Evolutionary conservation across 2,329 filamentous ascomycete genomes (phyloP), one percentile per base, ranked within the genome.

Genomic region (Trichophyton mentagrophytes): DNA sequence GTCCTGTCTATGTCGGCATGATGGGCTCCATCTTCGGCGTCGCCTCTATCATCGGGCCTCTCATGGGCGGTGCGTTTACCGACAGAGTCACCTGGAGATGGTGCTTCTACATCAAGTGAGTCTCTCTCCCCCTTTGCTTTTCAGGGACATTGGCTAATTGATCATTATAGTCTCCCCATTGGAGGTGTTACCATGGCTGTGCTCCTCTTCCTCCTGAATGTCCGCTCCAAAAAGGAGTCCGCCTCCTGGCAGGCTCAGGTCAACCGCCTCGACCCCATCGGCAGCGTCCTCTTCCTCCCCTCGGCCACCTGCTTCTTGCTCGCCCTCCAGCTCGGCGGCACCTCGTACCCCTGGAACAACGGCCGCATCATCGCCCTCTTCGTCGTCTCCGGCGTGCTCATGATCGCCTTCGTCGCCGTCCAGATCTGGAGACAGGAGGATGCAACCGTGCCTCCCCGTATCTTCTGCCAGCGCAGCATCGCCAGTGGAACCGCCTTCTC

Each of bases 271-370:
- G 67, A 69, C 60, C 57, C 67, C 60, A 44, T 44, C 15, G 40
- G 40, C 40, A 44, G 40, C n/a, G 59, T 61, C 6, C 22, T 85
- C 69, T 82, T 87, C 64, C 70, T 86, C 11, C 61, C 61, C 11
- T 63, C 64, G 17, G 57, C 68, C 36, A 60, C 67, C 9, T 67
- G 64, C 60, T 64, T 68, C 11, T 60, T 66, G 13, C 64, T 69
- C 11, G 68, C 68, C 11, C 60, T 70, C 7, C 66, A 70, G 60
- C 69, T 67, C 63, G 68, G 67, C 51, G 67, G 67, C 2, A 36
- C 60, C 3, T 61, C 61, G 13, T 65, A 68, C 46, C 38, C 57
- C 7, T 69, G 67, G 68, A 65, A 53, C 33, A 62, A 63, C 51
- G 57, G 61, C 44, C 49, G 61, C n/a, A 57, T 68, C 11, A 65